phyloP scores from a whole-genome alignment of 2,329 filamentous ascomycete species.

The Fusarium subglutinans region DNA sequence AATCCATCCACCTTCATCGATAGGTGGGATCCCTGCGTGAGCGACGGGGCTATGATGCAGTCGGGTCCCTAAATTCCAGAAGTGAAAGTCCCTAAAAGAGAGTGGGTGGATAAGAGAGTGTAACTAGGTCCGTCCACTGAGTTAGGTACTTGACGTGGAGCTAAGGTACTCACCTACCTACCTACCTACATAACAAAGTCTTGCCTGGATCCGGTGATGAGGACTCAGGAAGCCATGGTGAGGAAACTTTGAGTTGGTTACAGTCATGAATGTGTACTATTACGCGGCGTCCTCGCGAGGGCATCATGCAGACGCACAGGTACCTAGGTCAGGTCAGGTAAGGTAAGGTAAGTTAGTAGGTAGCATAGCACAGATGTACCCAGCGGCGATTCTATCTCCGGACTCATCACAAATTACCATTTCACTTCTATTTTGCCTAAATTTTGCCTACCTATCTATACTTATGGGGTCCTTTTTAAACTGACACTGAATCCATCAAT shows the following conservation, averaged over 20 bases:
- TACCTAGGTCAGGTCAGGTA: no score
- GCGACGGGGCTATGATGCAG: slow-evolving; percentile 45
- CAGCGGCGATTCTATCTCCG: slow-evolving; percentile 17
- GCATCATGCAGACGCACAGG: neutral
- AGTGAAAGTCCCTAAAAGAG: slow-evolving; percentile 21
- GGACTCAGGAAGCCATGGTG: neutral
- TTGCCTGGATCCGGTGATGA: neutral
- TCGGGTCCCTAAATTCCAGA: slow-evolving; percentile 4
- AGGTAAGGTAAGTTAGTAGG: neutral
- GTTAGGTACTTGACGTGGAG: slow-evolving; percentile 3
- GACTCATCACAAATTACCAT: neutral
- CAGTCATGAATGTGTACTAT: neutral
- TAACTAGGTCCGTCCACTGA: slow-evolving; percentile 10
- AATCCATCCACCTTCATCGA: slow-evolving; percentile 13
- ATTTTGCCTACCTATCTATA: slow-evolving; percentile 12
- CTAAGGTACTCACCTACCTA: neutral
- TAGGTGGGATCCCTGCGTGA: slow-evolving; percentile 29
- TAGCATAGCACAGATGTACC: neutral
- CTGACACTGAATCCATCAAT: neutral
- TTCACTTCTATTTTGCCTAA: slow-evolving; percentile 1
- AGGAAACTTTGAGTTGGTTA: neutral
- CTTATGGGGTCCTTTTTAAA: slow-evolving; percentile 8
- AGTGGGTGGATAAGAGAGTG: slow-evolving; percentile 28
- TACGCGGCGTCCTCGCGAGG: neutral
- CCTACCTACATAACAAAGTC: neutral